These are phyloP conservation scores for Tubosaeta sp. DNA, from an alignment of 768 basidiomycete genomes.

Conservation along the genomic window DNA sequence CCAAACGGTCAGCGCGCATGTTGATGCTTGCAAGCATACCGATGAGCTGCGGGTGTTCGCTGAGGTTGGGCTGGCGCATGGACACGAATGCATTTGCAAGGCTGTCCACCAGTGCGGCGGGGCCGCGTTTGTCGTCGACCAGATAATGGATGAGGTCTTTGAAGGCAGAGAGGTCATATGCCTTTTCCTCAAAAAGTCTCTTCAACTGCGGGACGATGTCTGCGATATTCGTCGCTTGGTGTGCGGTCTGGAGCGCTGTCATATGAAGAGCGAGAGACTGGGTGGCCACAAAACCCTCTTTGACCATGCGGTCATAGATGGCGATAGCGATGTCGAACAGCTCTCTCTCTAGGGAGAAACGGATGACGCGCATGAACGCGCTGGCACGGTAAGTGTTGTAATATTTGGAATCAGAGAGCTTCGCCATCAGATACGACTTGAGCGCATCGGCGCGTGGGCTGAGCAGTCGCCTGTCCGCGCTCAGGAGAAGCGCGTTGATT, in stretches of 20 bases:
- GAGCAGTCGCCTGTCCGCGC: slow-evolving; percentile 26
- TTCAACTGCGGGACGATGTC: slow-evolving; percentile 3
- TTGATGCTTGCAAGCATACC: slow-evolving; percentile 36
- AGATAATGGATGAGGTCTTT: slow-evolving; percentile 26
- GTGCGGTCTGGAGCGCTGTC: slow-evolving; percentile 30
- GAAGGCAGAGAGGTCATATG: slow-evolving; percentile 22
- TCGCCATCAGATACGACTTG: slow-evolving; percentile 18
- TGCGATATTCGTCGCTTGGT: background rate
- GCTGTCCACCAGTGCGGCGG: slow-evolving; percentile 18
- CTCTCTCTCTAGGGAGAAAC: slow-evolving; percentile 37
- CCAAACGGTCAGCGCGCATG: slow-evolving; percentile 29
- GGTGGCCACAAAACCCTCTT: slow-evolving; percentile 36
- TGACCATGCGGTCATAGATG: slow-evolving; percentile 41
- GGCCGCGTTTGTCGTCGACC: slow-evolving; percentile 8
- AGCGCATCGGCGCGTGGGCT: slow-evolving; percentile 18
- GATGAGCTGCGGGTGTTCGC: slow-evolving; percentile 32
- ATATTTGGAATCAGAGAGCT: slow-evolving; percentile 21
- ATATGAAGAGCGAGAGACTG: slow-evolving; percentile 39
- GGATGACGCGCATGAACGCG: slow-evolving; percentile 38
- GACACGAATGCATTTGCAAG: slow-evolving; percentile 19
- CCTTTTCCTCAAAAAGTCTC: slow-evolving; percentile 10
- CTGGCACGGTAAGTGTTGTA: slow-evolving; percentile 26
- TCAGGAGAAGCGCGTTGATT: slow-evolving; percentile 24
- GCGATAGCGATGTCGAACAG: slow-evolving; percentile 35
- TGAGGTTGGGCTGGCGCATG: slow-evolving; percentile 15